Evolutionary conservation across 306 rosid species (phyloP).

Genomic region (Quercus berberidifolia): DNA sequence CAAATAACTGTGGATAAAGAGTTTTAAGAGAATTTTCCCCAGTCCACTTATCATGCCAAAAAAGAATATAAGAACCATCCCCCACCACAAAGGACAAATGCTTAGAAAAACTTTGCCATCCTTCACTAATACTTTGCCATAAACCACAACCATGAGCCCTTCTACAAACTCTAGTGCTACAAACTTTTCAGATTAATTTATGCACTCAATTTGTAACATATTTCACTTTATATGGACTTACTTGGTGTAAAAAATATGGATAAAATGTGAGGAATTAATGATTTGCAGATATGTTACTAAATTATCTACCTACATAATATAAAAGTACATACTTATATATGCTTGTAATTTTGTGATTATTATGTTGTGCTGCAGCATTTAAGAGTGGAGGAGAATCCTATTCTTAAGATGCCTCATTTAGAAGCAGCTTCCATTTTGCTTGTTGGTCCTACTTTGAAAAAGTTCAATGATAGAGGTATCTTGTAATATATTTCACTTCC

Average conservation of each 20-base stretch:
- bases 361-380: slow-evolving; percentile 66
- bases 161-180: no score
- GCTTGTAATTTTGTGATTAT: slow-evolving; percentile 15
- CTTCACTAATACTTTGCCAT: no score
- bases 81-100: no score
- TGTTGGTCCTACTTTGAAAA: slow-evolving; percentile 89
- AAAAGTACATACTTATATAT: background rate
- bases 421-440: slow-evolving; percentile 97
- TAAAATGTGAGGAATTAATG: background rate
- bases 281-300: background rate
- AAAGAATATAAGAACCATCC: no score
- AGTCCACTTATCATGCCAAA: no score
- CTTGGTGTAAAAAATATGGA: background rate
- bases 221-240: background rate
- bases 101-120: no score
- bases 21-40: no score
- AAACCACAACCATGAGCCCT: no score
- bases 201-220: background rate
- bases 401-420: slow-evolving; percentile 84
- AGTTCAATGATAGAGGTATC: slow-evolving; percentile 94
- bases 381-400: slow-evolving; percentile 96
- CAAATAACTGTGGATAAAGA: no score
- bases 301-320: background rate
- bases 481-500: background rate
- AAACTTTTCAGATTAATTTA: background rate